A percentile compares a stretch with the other conserved stretches of the same genome.
Evolutionary conservation across 2,329 filamentous ascomycete genomes (phyloP).

Genomic region (Calonectria pseudoturangicola): DNA sequence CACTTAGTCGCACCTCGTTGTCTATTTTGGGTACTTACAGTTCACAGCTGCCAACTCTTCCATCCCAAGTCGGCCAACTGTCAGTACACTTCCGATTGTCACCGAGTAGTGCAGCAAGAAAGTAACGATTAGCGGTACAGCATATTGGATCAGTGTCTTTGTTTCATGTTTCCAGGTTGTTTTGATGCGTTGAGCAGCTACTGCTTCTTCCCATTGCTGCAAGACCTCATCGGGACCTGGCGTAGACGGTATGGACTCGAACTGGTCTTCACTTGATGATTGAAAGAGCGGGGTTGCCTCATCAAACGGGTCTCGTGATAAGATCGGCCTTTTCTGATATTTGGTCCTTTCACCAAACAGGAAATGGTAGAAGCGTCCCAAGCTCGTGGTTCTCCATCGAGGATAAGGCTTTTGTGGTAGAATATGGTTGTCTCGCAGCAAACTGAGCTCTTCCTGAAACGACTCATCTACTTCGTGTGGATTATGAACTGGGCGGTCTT

Average conservation of each 20-base stretch:
- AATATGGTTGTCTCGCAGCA: conserved; percentile 49
- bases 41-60: conserved; percentile 66
- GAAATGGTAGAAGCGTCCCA: conserved; percentile 39
- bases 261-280: background rate
- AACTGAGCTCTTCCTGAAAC: conserved; percentile 41
- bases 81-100: conserved; percentile 84
- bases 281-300: conserved; percentile 43
- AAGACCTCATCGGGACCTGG: conserved; percentile 46
- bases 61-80: conserved; percentile 82
- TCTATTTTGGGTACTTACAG: conserved; percentile 47
- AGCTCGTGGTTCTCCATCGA: conserved; percentile 19
- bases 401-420: conserved; percentile 35
- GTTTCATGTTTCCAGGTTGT: conserved; percentile 93
- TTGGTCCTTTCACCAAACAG: conserved; percentile 43
- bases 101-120: conserved; percentile 87
- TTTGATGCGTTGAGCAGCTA: conserved; percentile 84
- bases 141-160: conserved; percentile 83
- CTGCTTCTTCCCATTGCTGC: conserved; percentile 82
- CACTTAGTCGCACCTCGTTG: background rate
- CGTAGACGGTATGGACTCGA: conserved; percentile 38
- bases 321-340: conserved; percentile 41
- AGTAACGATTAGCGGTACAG: conserved; percentile 78
- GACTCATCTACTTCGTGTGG: conserved; percentile 50
- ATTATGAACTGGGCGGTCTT: conserved; percentile 47
- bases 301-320: background rate